These are phyloP conservation scores for Lachnellula subtilissima DNA, from an alignment of 2,329 filamentous ascomycete genomes.

Conservation along the genomic window DNA sequence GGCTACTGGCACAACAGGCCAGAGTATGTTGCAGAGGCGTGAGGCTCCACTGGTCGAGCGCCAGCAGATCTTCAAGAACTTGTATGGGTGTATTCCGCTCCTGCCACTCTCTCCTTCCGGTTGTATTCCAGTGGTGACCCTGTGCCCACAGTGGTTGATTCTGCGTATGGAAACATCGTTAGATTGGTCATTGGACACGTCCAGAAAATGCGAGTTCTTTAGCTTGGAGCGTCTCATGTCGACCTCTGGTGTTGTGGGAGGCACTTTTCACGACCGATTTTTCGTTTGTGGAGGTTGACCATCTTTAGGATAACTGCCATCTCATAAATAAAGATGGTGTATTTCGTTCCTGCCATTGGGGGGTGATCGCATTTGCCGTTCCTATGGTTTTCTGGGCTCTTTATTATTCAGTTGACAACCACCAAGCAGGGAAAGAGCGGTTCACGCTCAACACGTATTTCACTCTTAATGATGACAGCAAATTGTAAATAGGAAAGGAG, in stretches of 20 bases:
- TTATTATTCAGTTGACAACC: neutral
- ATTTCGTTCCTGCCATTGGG: neutral
- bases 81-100: slow-evolving; percentile 56
- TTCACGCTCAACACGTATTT: neutral
- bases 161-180: neutral
- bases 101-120: slow-evolving; percentile 65
- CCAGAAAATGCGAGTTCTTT: neutral
- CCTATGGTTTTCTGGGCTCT: neutral
- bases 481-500: neutral
- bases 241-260: neutral
- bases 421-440: no score
- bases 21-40: slow-evolving; percentile 63
- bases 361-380: neutral
- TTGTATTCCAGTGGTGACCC: slow-evolving; percentile 34
- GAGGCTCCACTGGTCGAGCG: slow-evolving; percentile 60
- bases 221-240: neutral
- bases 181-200: neutral
- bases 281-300: neutral
- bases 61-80: slow-evolving; percentile 61
- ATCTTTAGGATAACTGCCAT: no score
- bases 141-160: slow-evolving; percentile 16
- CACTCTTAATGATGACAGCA: neutral
- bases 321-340: no score
- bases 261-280: neutral
- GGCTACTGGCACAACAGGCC: slow-evolving; percentile 69